Evolutionary conservation across 495 filamentous ascomycete species (phyloP), one percentile per base, ranked within the genome.

Genomic region (Hapsidospora chrysogenum): DNA sequence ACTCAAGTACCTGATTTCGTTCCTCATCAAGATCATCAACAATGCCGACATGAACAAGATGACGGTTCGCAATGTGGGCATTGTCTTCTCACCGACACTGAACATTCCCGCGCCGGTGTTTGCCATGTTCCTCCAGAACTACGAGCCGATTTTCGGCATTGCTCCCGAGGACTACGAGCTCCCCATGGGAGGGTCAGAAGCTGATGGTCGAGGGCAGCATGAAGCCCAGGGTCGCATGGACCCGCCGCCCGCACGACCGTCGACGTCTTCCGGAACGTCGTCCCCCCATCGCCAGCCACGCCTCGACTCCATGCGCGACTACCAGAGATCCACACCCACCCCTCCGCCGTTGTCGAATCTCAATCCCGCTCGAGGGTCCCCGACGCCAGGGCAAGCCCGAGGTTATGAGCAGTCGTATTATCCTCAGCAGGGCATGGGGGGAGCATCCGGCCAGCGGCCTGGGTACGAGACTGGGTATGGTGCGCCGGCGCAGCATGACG

Each of bases 81-180:
- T 97, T 41, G 86, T 96, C 37, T 97, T 96, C 56, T 89, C 92
- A n/a, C 89, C 89, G 2, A 96, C 92, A 1, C 68, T 96, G 21
- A 96, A 96, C 55, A 95, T 97, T 27, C 86, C 92, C 0, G 84
- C 85, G 1, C 86, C 92, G 11, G 79, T 97, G 5, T 92, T 97
- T 46, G 85, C 85, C 2, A 66, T 85, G 57, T 89, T 97, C 55
- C 68, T 97, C 22, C 85, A 87, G 34, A 85, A 96, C 44, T 93
- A 80, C 47, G 67, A 80, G 43, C 65, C 65, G 26, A 87, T 97
- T 30, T 97, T 95, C 52, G 80, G 77, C 21, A 67, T 76, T 35
- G 64, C 74, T 5, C 65, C 70, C 1, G 67, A 72, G 42, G 66
- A 74, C 38, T 67, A 74, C 35, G 50, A 67, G 40, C 57, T 63